Base-by-base conservation (phyloP, 495 filamentous ascomycete species). In the Penicillium maclennaniae region DNA sequence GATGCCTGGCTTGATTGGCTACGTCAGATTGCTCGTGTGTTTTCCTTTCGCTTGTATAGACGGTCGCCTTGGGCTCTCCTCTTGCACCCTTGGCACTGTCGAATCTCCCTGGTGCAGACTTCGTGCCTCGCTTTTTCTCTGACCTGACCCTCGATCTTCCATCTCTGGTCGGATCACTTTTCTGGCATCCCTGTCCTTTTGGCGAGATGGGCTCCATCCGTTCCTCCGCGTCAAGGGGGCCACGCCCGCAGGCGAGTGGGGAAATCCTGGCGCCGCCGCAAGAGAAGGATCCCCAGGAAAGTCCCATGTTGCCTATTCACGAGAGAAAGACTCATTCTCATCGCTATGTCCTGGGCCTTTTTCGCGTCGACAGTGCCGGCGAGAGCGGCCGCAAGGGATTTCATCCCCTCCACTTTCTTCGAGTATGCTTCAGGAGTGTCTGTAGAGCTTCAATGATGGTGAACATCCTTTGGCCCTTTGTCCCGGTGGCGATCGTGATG, bases 401-500 rank as follows among this genome's bases (percentile, higher is more conserved):
- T 20, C 78, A 88, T 59, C 83, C 83, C 0, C 49, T 73, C 42
- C 74, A 81, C 42, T 85, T 88, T 59, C 54, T 87, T 25, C 70
- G 66, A 45, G 84, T 88, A 31, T 80, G 78, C 63, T 84, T 81
- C 60, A 68, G 71, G 47, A 83, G 81, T 62, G 75, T 76, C n/a
- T 79, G 79, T 53, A 79, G 63, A 12, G 49, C 78, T 2, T 82
- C 79, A 6, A 79, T 77, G 73, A 54, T 72, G 8, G 81, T 85
- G 36, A 87, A 89, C 56, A 50, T 88, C 8, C 77, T 91, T n/a
- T 89, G 87, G 87, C 87, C 87, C 2, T 78, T 87, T 56, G 84
- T 89, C 1, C 85, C 86, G 4, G 76, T 80, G 26, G 87, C 87
- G 4, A 79, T 91, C 47, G 79, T 70, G 6, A 61, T 89, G 14